These are phyloP conservation scores for Thermomyces lanuginosus DNA, from an alignment of 2,329 filamentous ascomycete genomes.

Conservation along the genomic window DNA sequence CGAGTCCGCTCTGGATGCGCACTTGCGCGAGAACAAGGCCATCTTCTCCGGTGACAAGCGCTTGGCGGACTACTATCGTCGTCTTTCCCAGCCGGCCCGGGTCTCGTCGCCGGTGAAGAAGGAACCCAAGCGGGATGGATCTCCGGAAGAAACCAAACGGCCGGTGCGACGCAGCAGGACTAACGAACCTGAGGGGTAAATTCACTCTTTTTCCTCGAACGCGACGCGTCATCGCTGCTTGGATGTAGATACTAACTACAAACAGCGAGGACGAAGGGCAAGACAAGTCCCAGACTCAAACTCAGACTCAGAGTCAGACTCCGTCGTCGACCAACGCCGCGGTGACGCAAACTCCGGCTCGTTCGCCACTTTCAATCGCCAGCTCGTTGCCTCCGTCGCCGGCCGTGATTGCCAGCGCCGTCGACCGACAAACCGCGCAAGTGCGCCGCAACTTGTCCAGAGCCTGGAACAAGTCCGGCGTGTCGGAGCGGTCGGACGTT, in stretches of 20 bases:
- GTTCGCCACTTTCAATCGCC: slow-evolving; percentile 34
- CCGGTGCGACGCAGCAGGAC: slow-evolving; percentile 25
- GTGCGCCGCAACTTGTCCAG: slow-evolving; percentile 20
- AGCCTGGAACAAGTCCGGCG: slow-evolving; percentile 20
- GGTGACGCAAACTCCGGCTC: slow-evolving; percentile 14
- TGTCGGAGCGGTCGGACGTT: slow-evolving; percentile 37
- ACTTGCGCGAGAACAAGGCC: slow-evolving; percentile 52
- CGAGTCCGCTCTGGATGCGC: slow-evolving; percentile 55
- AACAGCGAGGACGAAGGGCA: slow-evolving; percentile 12
- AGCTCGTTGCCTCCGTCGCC: slow-evolving; percentile 68
- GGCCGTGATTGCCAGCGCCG: slow-evolving; percentile 55
- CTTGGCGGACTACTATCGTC: slow-evolving; percentile 61
- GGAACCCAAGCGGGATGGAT: slow-evolving; percentile 24
- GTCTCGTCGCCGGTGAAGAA: slow-evolving; percentile 34
- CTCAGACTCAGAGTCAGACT: slow-evolving; percentile 18
- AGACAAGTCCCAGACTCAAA: no score
- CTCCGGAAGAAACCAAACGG: slow-evolving; percentile 21
- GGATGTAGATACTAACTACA: slow-evolving; percentile 2
- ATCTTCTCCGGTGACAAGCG: slow-evolving; percentile 46
- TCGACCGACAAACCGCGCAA: slow-evolving; percentile 46
- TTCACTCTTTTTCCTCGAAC: slow-evolving; percentile 4
- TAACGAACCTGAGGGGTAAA: slow-evolving; percentile 21
- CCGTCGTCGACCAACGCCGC: slow-evolving; percentile 36
- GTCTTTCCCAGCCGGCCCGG: slow-evolving; percentile 20
- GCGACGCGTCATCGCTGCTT: slow-evolving; percentile 3